Percentiles rank a stretch among this genome's conserved stretches.
These are phyloP conservation scores for Syzygium malaccense DNA, from an alignment of 441 rosid species.

Conservation along the genomic window DNA sequence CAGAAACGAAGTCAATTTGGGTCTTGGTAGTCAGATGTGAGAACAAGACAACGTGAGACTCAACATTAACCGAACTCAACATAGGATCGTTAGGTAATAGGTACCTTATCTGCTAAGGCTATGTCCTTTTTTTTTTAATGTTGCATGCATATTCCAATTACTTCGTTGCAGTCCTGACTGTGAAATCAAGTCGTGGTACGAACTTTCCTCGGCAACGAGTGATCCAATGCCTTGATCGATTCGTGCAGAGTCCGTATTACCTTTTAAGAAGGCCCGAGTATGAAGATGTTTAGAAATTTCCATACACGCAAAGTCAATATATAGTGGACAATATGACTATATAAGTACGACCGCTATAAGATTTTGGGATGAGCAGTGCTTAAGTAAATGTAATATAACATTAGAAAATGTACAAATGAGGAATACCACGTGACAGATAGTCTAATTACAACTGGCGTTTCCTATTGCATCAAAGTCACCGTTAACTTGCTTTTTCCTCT, in stretches of 20 bases:
- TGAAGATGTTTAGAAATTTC: background rate
- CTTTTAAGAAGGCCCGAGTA: background rate
- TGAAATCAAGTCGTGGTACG: rapidly evolving
- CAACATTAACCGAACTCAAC: background rate
- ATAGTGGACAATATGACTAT: background rate
- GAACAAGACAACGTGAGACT: background rate
- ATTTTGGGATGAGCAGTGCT: background rate
- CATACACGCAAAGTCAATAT: background rate
- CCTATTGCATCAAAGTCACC: background rate
- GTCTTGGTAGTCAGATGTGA: background rate
- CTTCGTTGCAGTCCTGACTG: rapidly evolving
- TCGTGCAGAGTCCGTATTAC: background rate
- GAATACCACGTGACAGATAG: background rate
- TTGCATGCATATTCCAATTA: too few relatives aligned
- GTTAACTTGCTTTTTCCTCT: background rate
- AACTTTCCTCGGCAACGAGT: rapidly evolving
- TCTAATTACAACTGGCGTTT: background rate
- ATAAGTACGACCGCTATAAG: background rate
- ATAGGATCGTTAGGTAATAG: background rate
- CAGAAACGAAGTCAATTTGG: background rate
- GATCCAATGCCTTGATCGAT: background rate
- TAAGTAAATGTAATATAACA: background rate
- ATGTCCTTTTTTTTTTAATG: too few relatives aligned
- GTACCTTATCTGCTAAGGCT: background rate
- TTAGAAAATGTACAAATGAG: background rate